Conservation (phyloP, 2,329 filamentous ascomycete genomes). For the Colletotrichum sp. region DNA sequence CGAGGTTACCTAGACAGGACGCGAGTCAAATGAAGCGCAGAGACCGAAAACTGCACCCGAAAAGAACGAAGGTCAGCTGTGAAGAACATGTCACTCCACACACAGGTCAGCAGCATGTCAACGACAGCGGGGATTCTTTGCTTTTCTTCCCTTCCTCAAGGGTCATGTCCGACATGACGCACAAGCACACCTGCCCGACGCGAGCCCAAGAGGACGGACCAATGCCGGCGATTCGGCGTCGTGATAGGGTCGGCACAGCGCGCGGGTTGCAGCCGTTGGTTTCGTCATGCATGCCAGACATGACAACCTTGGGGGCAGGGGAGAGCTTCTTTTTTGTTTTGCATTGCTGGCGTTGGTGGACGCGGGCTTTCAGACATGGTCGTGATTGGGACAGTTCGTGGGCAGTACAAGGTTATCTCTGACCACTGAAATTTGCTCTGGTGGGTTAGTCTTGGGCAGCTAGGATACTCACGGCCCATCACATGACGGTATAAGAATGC, state of each 20-base stretch:
- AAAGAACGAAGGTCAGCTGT: neutral
- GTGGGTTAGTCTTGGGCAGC: neutral
- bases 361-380: neutral
- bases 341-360: neutral
- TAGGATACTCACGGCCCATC: neutral
- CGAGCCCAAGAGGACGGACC: constrained; percentile 1
- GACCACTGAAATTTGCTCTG: neutral
- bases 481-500: neutral
- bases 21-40: neutral
- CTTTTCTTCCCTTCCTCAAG: neutral
- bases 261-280: neutral
- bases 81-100: neutral
- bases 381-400: neutral
- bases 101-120: neutral
- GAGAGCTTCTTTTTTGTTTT: neutral
- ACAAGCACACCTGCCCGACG: constrained; percentile 19
- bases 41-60: neutral
- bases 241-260: neutral
- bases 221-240: neutral
- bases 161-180: neutral
- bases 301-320: neutral
- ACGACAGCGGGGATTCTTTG: neutral
- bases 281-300: neutral
- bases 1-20: neutral
- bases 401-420: neutral